phyloP scores from a whole-genome alignment of 2,329 filamentous ascomycete species.

The Lachnellula willkommii region DNA sequence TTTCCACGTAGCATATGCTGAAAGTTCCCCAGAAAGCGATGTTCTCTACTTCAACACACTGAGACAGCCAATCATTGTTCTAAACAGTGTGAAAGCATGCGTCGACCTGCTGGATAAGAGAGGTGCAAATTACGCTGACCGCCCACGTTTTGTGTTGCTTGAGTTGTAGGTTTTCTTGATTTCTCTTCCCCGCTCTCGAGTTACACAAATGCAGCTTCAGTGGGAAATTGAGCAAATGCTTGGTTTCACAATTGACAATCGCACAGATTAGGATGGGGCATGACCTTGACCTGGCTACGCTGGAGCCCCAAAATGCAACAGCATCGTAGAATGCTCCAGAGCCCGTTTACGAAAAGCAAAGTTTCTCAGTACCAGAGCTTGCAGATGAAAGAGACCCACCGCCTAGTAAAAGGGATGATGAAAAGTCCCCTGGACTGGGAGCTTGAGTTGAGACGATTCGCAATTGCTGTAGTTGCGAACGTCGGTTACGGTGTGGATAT shows the following conservation, averaged over 20 bases:
- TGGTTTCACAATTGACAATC: background rate
- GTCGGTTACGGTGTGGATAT: background rate
- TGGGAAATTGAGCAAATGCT: too few relatives aligned
- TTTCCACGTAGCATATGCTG: background rate
- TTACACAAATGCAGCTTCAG: too few relatives aligned
- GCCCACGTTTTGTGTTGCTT: constrained; percentile 37
- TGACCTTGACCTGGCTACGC: constrained; percentile 39
- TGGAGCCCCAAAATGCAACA: constrained; percentile 36
- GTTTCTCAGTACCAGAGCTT: constrained; percentile 25
- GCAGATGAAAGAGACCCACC: constrained; percentile 29
- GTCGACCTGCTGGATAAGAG: constrained; percentile 40
- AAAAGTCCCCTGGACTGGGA: constrained; percentile 33
- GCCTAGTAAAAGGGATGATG: constrained; percentile 30
- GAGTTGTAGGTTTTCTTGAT: constrained; percentile 1
- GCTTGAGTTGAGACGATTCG: constrained; percentile 21
- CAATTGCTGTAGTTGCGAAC: background rate
- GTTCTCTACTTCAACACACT: constrained; percentile 17
- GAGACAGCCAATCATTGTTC: constrained; percentile 35
- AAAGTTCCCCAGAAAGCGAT: constrained; percentile 7
- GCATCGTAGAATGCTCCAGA: constrained; percentile 41
- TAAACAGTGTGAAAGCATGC: constrained; percentile 40
- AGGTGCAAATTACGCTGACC: constrained; percentile 40
- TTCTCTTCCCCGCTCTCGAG: too few relatives aligned
- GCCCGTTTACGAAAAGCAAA: constrained; percentile 35
- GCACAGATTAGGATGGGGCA: constrained; percentile 34